Evolutionary conservation across 2,329 filamentous ascomycete genomes (phyloP), one percentile per base, ranked within the genome.

Genomic region (Cadophora gregata): DNA sequence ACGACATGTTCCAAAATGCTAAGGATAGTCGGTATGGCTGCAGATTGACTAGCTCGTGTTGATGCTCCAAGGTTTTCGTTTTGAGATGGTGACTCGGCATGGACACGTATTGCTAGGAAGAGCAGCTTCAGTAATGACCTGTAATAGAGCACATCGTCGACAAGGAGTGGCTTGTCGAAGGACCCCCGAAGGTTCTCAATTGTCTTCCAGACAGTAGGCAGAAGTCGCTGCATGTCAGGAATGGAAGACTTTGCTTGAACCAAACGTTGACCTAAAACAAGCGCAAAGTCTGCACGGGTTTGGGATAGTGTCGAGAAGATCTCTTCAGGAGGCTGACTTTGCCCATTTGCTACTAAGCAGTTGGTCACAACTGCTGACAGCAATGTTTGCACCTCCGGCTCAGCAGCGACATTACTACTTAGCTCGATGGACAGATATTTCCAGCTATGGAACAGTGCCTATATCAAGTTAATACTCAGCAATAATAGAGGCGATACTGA

Each of bases 391-490:
- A 75, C 60, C 6, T 71, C 66, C 5, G 59, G 36, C 36, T 77
- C 68, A 10, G 64, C 63, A 1, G 63, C 62, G 4, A 75, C 88
- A 33, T 71, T 72, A 58, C 87, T 87, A 76, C 91, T 93, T 59
- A 99, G 85, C 75, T 97, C 95, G 59, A 96, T 84, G 16, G 95
- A 87, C 9, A 99, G 84, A 67, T 93, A 89, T 77, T 96, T 94
- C 93, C 95, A 98, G 64, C 93, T 91, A 73, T 93, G 89, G 70
- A 97, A 90, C 21, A 99, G 86, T 51, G 88, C 86, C 90, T 93
- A 74, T 42, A 66, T 66, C 14, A 25, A 55, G 71, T 81, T 74
- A 80, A 72, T 29, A 36, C 9, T 27, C 10, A 21, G 48, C 6
- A 4, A 16, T 33, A 48, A 24, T 47, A 55, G 45, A 33, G 36